These are phyloP conservation scores for Planoprotostelium fungivorum DNA, from an alignment of 78 protist genomes.

Conservation along the genomic window DNA sequence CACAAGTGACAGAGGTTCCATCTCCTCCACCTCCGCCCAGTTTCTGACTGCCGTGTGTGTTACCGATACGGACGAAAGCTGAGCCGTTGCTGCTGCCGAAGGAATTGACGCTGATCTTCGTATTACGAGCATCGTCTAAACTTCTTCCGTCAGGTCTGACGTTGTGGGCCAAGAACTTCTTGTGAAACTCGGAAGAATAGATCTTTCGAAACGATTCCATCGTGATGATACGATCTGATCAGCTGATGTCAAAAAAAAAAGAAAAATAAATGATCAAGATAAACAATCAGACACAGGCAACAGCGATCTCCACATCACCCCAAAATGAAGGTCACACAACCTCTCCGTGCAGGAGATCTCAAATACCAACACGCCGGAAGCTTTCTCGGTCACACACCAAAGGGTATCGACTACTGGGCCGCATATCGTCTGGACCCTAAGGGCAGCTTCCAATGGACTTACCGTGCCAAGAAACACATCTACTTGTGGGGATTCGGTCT, in stretches of 20 bases:
- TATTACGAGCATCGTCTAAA: constrained; percentile 23
- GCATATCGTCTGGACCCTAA: background rate
- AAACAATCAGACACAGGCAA: too few relatives aligned
- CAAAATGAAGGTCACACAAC: background rate
- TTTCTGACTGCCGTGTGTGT: background rate
- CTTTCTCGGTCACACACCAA: background rate
- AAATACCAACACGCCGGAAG: background rate
- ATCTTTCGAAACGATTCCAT: constrained; percentile 72
- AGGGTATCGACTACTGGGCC: background rate
- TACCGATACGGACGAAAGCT: constrained; percentile 56
- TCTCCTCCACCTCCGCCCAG: background rate
- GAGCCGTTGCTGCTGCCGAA: constrained; percentile 40
- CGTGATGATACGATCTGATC: background rate
- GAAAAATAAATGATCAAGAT: too few relatives aligned
- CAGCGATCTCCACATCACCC: too few relatives aligned
- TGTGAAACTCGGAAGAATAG: constrained; percentile 59
- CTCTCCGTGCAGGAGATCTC: background rate
- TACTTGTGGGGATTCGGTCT: background rate
- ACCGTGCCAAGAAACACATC: background rate
- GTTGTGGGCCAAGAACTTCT: constrained; percentile 45
- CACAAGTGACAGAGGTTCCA: constrained; percentile 30
- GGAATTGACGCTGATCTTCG: constrained; percentile 16
- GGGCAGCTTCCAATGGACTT: background rate
- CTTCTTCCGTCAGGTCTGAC: constrained; percentile 71
- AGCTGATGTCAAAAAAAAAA: too few relatives aligned